phyloP scores from a whole-genome alignment of 2,329 filamentous ascomycete species.

The Ophiostoma populinum region DNA sequence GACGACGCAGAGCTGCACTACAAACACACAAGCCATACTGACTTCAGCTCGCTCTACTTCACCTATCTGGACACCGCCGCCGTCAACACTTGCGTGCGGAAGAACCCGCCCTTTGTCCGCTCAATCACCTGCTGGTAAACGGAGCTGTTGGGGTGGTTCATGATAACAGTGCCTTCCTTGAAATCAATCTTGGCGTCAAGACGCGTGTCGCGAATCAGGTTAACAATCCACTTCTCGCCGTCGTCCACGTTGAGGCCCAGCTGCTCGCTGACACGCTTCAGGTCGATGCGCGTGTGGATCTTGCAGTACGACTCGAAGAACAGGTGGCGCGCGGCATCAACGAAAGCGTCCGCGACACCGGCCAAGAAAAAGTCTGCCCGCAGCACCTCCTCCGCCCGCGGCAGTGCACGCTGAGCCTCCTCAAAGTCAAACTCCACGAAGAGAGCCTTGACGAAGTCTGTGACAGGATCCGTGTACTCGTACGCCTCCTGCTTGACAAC shows the following conservation, averaged over 20 bases:
- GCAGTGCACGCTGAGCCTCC: conserved; percentile 79
- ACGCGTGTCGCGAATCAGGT: conserved; percentile 91
- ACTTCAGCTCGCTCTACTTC: too few relatives aligned
- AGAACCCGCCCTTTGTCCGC: conserved; percentile 96
- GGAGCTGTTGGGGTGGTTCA: conserved; percentile 98
- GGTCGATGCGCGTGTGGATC: conserved; percentile 97
- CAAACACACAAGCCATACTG: too few relatives aligned
- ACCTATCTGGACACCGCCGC: conserved; percentile 31
- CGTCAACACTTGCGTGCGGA: conserved; percentile 87
- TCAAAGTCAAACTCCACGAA: conserved; percentile 96
- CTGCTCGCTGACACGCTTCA: conserved; percentile 85
- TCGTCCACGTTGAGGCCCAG: conserved; percentile 85
- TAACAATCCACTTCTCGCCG: conserved; percentile 99
- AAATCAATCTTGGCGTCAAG: conserved; percentile 99
- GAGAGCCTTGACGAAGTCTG: conserved; percentile 87
- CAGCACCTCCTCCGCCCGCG: conserved; percentile 77
- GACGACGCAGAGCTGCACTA: too few relatives aligned
- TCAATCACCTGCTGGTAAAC: conserved; percentile 99
- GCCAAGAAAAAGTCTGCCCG: conserved; percentile 92
- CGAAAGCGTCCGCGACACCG: conserved; percentile 68
- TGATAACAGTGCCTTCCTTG: conserved; percentile 93
- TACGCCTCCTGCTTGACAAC: conserved; percentile 95
- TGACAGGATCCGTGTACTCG: conserved; percentile 92
- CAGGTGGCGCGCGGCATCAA: conserved; percentile 84
- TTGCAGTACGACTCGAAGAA: conserved; percentile 99